Evolutionary conservation across 495 filamentous ascomycete species (phyloP), one percentile per base, ranked within the genome.

Genomic region (Delitschia confertaspora): DNA sequence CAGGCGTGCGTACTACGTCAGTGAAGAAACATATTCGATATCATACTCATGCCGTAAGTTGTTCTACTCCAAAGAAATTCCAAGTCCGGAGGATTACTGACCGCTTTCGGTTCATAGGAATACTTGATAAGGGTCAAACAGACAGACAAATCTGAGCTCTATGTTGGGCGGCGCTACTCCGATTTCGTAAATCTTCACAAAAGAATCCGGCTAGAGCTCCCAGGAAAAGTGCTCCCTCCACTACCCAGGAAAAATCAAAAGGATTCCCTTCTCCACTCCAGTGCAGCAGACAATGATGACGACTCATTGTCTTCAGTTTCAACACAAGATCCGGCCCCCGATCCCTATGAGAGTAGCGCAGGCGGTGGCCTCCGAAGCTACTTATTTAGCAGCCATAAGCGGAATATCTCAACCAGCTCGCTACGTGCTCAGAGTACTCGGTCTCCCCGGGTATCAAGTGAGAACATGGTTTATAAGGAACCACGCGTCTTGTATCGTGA

Each of bases 231-330:
- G 9, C 72, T 98, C 1, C 83, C 91, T 5, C 72, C 86, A 9
- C 69, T 96, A 14, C 91, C 91, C 0, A 76, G 80, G 44, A 98
- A 98, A 68, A 93, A 93, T 63, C 91, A 86, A 62, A 73, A 75
- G 3, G 52, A 63, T 39, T 70, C 82, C 1, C 65, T 75, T 7
- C 69, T 73, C 33, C 65, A 75, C 3, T 49, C 64, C 10, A 63
- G 59, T 8, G 55, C 63, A 25, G 70, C 66, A 21, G 73, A 81
- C 41, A 81, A 84, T 40, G 78, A 82, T 33, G 83, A 88, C 48
- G 81, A 79, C 11, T 95, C 85, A 0, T 58, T 85, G 4, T 94
- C 85, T 6, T 95, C 85, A 0, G 60, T 70, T 2, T 91, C 83
- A 11, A 91, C 83, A 0, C 71, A 75, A 65, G 55, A 65, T 22